Percentiles rank a stretch among this genome's conserved stretches.
Conservation (phyloP, 2,329 filamentous ascomycete species). For the Cordyceps javanica region DNA sequence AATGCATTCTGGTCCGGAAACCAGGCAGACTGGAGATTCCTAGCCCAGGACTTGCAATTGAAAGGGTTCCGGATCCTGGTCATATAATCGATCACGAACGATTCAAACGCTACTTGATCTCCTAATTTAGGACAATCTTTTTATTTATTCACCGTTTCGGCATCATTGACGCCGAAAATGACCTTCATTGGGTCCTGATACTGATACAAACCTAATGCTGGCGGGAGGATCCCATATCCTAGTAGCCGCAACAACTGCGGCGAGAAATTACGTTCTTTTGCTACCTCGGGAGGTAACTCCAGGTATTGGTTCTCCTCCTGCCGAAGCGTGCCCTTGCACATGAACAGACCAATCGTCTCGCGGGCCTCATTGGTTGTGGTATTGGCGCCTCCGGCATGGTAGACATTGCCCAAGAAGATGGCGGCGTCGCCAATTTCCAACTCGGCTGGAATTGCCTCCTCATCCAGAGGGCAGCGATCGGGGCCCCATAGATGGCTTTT, state of each 20-base stretch:
- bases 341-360: constrained; percentile 28
- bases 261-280: constrained; percentile 24
- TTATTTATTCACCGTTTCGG: constrained; percentile 24
- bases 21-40: constrained; percentile 21
- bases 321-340: constrained; percentile 28
- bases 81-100: constrained; percentile 8
- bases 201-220: constrained; percentile 29
- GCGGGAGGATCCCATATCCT: constrained; percentile 28
- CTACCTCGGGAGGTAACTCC: constrained; percentile 23
- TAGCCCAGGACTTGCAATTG: constrained; percentile 19
- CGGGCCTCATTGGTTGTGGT: constrained; percentile 24
- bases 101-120: neutral
- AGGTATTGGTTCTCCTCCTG: constrained; percentile 30
- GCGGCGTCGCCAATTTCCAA: constrained; percentile 34
- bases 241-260: constrained; percentile 27
- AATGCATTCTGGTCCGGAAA: constrained; percentile 21
- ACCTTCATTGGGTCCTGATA: constrained; percentile 32
- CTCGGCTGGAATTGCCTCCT: constrained; percentile 33
- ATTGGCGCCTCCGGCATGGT: constrained; percentile 36
- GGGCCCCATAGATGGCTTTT: constrained; percentile 35
- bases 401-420: constrained; percentile 33
- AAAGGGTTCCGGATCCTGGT: constrained; percentile 20
- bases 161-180: constrained; percentile 30
- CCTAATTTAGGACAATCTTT: neutral
- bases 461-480: constrained; percentile 28